Percentiles rank a stretch among this genome's conserved stretches.
phyloP scores from a whole-genome alignment of 2,329 filamentous ascomycete species.

The Scorias spongiosa region DNA sequence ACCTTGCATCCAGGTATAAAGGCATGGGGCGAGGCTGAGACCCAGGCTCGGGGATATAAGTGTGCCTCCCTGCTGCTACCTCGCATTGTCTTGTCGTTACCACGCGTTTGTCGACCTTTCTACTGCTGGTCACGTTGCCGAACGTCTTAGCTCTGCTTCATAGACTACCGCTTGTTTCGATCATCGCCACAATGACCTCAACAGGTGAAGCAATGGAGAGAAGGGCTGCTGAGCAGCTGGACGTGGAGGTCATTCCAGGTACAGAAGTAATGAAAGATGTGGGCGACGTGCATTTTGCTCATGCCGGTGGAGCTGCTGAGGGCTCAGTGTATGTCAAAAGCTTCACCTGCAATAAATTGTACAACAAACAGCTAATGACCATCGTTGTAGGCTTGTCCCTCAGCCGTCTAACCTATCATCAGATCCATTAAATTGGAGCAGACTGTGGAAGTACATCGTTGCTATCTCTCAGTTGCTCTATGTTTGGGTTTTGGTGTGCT shows the following conservation, averaged over 20 bases:
- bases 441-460: slow-evolving; percentile 17
- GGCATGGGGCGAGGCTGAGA: no score
- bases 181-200: slow-evolving; percentile 26
- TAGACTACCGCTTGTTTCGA: no score
- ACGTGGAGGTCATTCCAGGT: slow-evolving; percentile 16
- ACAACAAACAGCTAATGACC: not conserved
- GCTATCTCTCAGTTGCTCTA: slow-evolving; percentile 26
- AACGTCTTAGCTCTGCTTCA: no score
- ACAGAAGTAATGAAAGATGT: slow-evolving; percentile 18
- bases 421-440: slow-evolving; percentile 17
- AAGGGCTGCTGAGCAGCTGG: slow-evolving; percentile 30
- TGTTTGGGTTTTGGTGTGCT: slow-evolving; percentile 28
- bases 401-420: slow-evolving; percentile 11
- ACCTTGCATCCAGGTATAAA: no score
- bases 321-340: slow-evolving; percentile 12
- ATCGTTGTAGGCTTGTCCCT: slow-evolving; percentile 11
- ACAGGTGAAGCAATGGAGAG: slow-evolving; percentile 36
- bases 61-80: no score
- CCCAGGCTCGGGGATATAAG: no score
- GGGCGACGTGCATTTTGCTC: slow-evolving; percentile 12
- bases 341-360: not conserved
- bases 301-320: slow-evolving; percentile 11
- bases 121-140: no score
- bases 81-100: no score
- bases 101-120: no score